These are phyloP conservation scores for Ocimum tenuiflorum DNA, from an alignment of 257 asterid genomes.

Conservation along the genomic window DNA sequence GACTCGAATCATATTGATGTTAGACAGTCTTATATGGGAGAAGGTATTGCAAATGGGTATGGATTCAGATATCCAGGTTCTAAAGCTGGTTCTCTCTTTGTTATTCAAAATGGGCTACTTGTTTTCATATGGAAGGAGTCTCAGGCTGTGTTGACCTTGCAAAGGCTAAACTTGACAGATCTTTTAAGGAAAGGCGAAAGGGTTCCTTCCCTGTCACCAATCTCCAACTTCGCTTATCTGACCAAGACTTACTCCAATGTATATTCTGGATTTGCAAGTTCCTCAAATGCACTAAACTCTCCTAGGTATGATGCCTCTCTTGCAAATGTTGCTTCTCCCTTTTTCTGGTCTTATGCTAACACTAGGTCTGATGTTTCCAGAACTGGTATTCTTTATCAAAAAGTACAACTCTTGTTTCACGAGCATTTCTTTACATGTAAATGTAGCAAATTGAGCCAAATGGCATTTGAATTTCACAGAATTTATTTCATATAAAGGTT, in stretches of 20 bases:
- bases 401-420: not conserved
- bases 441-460: not conserved
- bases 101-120: constrained; percentile 53
- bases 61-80: constrained; percentile 92
- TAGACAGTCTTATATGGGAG: constrained; percentile 54
- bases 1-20: constrained; percentile 41
- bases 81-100: constrained; percentile 83
- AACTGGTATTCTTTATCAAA: not conserved
- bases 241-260: constrained; percentile 82
- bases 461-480: not conserved
- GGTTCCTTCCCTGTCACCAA: constrained; percentile 65
- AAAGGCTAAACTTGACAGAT: constrained; percentile 63
- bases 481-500: not conserved
- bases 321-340: not conserved
- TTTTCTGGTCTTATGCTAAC: not conserved
- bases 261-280: constrained; percentile 59
- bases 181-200: constrained; percentile 73
- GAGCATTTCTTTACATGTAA: too few relatives aligned
- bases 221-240: constrained; percentile 70
- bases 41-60: constrained; percentile 84
- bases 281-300: constrained; percentile 43
- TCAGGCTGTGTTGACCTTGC: constrained; percentile 60
- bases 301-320: constrained; percentile 42
- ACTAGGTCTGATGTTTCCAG: not conserved
- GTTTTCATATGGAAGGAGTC: constrained; percentile 82